Evolutionary conservation across 1,284 basidiomycete species (phyloP).

Genomic region (Inonotus hispidus): DNA sequence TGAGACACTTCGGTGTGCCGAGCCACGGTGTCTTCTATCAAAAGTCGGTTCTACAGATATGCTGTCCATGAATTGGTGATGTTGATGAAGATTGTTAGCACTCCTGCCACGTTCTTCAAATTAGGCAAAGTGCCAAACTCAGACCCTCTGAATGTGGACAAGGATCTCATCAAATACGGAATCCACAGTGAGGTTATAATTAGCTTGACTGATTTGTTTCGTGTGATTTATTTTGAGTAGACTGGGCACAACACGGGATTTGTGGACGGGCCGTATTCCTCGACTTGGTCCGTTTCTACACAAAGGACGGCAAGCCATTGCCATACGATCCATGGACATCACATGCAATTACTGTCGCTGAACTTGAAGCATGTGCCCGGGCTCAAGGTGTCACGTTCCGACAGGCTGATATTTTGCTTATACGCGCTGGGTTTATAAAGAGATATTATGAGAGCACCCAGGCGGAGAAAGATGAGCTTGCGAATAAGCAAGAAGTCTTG

Average conservation of each 20-base stretch:
- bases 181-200: constrained; percentile 52
- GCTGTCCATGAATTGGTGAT: background rate
- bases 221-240: constrained; percentile 29
- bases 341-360: constrained; percentile 48
- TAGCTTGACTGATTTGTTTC: background rate
- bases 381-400: constrained; percentile 55
- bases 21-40: constrained; percentile 58
- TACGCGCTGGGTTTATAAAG: constrained; percentile 63
- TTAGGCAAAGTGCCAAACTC: constrained; percentile 42
- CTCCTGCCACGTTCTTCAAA: constrained; percentile 39
- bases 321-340: constrained; percentile 65
- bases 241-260: constrained; percentile 72
- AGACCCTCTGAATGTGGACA: constrained; percentile 48
- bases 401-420: constrained; percentile 53
- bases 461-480: constrained; percentile 43
- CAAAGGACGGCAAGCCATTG: constrained; percentile 35
- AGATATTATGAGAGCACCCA: constrained; percentile 45
- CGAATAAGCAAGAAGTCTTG: constrained; percentile 44
- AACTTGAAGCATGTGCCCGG: constrained; percentile 58
- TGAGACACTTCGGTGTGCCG: constrained; percentile 54
- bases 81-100: constrained; percentile 30
- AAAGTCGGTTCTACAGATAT: constrained; percentile 39
- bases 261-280: constrained; percentile 66
- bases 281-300: constrained; percentile 54
- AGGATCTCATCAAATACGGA: constrained; percentile 46